Evolutionary conservation across 2,329 filamentous ascomycete genomes (phyloP), one percentile per base, ranked within the genome.

Genomic region (Colletotrichum camelliae): DNA sequence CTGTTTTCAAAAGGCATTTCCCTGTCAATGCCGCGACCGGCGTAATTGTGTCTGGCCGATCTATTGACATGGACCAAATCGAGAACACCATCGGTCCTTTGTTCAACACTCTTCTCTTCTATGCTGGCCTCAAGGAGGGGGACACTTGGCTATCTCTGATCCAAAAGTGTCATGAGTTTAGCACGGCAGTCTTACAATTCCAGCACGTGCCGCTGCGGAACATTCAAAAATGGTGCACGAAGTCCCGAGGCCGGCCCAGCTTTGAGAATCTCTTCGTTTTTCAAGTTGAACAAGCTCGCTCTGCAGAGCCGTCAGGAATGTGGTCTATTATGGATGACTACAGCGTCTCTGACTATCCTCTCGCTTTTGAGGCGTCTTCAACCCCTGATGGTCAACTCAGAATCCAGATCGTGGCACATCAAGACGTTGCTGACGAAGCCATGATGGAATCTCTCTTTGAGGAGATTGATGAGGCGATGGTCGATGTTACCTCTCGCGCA

Each of bases 241-340:
- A 67, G 33, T 76, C 70, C 0, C 86, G 87, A 6, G 89, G 89
- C 5, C 85, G 90, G 57, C 87, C 90, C 0, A 84, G 96, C 4
- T 98, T 98, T 80, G 94, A 98, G 75, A 93, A 89, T 0, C 86
- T 98, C 2, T 97, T 98, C 79, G 94, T 95, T 0, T 98, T 96
- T 81, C 94, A 97, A 80, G 87, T 89, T 43, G 80, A 80, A n/a
- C 77, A 82, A 5, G 18, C 70, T 35, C 27, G 16, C 3, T 24
- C 65, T 16, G n/a, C 70, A 1, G 74, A 76, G 18, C 62, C 57
- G 31, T 79, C 83, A 4, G 71, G 79, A 2, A 78, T 92, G 1
- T 96, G 95, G 93, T 85, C 84, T 0, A 80, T 89, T 12, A 75
- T 88, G 3, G 87, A 91, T 24, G 88, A 87, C 2, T 81, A 86